Evolutionary conservation across 2,329 filamentous ascomycete genomes (phyloP).

Genomic region (Cylindrodendrum hubeiense): DNA sequence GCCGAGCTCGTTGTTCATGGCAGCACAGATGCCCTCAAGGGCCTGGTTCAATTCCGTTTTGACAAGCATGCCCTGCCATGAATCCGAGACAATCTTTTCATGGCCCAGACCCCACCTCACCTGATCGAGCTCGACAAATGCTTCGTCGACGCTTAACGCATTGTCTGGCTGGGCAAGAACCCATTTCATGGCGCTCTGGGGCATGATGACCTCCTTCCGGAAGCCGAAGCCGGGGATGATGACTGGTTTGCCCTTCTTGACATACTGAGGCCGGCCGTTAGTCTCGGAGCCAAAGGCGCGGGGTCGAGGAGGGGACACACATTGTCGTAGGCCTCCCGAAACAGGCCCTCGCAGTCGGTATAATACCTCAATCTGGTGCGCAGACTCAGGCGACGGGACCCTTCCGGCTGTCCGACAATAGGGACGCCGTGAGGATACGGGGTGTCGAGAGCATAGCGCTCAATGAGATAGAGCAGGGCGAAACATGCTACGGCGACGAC

Average conservation of each 20-base stretch:
- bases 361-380: slow-evolving; percentile 46
- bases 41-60: slow-evolving; percentile 52
- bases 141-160: slow-evolving; percentile 49
- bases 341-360: slow-evolving; percentile 46
- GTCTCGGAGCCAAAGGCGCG: not conserved
- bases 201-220: slow-evolving; percentile 56
- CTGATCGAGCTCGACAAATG: slow-evolving; percentile 55
- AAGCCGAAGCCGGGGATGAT: slow-evolving; percentile 55
- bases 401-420: slow-evolving; percentile 43
- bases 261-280: slow-evolving; percentile 48
- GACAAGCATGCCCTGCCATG: slow-evolving; percentile 52
- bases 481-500: not conserved
- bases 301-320: slow-evolving; percentile 25
- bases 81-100: slow-evolving; percentile 47
- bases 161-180: slow-evolving; percentile 54
- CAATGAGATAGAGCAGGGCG: slow-evolving; percentile 32
- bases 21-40: slow-evolving; percentile 49
- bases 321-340: slow-evolving; percentile 47
- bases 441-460: slow-evolving; percentile 31
- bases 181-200: slow-evolving; percentile 55
- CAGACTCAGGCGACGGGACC: slow-evolving; percentile 44
- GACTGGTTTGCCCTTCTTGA: slow-evolving; percentile 55
- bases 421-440: slow-evolving; percentile 43
- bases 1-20: slow-evolving; percentile 51
- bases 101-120: slow-evolving; percentile 54